These are phyloP conservation scores for Trichophyton equinum DNA, from an alignment of 2,329 filamentous ascomycete species.

Conservation along the genomic window DNA sequence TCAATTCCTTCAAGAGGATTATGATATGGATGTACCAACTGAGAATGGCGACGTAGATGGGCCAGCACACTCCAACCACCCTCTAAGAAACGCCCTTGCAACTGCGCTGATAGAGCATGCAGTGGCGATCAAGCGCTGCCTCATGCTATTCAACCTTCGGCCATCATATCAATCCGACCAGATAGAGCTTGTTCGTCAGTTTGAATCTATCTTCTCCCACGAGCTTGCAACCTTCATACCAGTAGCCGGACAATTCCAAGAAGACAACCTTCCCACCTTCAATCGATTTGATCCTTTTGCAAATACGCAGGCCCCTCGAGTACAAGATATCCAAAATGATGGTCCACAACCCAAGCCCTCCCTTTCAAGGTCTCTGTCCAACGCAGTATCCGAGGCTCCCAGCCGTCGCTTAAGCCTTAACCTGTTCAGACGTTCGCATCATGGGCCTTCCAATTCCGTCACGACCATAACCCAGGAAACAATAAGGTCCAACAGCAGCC, in stretches of 20 bases:
- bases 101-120: constrained; percentile 83
- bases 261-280: constrained; percentile 34
- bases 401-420: constrained; percentile 31
- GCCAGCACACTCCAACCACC: constrained; percentile 32
- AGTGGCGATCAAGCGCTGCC: constrained; percentile 69
- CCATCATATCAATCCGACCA: constrained; percentile 41
- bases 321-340: constrained; percentile 16
- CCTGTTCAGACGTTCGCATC: constrained; percentile 31
- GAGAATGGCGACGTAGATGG: constrained; percentile 39
- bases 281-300: constrained; percentile 20
- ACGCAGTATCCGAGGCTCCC: background rate
- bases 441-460: constrained; percentile 25
- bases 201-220: constrained; percentile 40
- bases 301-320: constrained; percentile 17
- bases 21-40: constrained; percentile 8
- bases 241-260: constrained; percentile 36
- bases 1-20: constrained; percentile 50
- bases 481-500: constrained; percentile 3
- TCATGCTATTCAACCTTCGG: constrained; percentile 52
- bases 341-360: constrained; percentile 23
- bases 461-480: constrained; percentile 21
- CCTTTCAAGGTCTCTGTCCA: background rate
- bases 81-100: constrained; percentile 64
- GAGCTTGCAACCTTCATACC: constrained; percentile 51
- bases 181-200: constrained; percentile 27